phyloP scores from a whole-genome alignment of 306 rosid species.

The Trifolium pratense region DNA sequence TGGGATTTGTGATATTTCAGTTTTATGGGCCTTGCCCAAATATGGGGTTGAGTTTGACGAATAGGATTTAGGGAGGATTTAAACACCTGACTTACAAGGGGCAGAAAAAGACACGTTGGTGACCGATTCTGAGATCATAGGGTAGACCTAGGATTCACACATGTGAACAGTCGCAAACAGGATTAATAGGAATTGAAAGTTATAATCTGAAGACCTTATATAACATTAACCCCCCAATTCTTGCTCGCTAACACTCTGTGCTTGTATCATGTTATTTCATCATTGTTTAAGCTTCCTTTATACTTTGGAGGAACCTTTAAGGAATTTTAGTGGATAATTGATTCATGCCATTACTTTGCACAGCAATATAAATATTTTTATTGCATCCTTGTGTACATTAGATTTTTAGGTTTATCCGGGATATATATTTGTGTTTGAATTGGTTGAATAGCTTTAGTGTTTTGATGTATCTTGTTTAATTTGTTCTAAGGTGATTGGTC shows the following conservation, averaged over 20 bases:
- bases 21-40: not conserved
- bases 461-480: not conserved
- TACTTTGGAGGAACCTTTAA: constrained; percentile 1
- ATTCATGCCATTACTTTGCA: not conserved
- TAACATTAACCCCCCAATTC: constrained; percentile 12
- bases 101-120: not conserved
- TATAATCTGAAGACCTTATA: constrained; percentile 8
- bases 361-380: not conserved
- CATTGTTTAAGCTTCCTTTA: not conserved
- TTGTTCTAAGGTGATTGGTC: not conserved
- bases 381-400: not conserved
- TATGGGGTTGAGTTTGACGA: not conserved
- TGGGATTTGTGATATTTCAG: not conserved
- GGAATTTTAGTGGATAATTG: not conserved
- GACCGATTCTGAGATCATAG: not conserved
- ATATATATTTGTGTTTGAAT: not conserved
- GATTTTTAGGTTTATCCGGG: not conserved
- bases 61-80: not conserved
- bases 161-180: not conserved
- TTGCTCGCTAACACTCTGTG: not conserved
- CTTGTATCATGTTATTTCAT: not conserved
- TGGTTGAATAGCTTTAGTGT: not conserved
- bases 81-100: not conserved
- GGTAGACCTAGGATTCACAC: not conserved
- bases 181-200: not conserved